A percentile compares a stretch with the other conserved stretches of the same genome.
Evolutionary conservation across 176 grass and related monocot species (phyloP).

Genomic region (Cymbopogon citratus): DNA sequence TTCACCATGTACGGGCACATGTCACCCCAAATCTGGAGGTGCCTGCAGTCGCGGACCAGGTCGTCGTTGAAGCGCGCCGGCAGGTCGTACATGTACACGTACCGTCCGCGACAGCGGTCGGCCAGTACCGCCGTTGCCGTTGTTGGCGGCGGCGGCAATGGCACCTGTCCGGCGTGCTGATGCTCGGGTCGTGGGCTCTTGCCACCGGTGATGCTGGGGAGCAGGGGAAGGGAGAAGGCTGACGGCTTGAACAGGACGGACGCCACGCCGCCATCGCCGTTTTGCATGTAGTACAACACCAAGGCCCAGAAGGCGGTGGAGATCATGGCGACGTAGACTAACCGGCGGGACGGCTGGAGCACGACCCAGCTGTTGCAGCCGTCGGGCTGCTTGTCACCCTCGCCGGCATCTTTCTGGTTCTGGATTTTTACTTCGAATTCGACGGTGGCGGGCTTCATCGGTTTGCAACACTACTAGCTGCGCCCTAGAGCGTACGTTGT

Average conservation of each 20-base stretch:
- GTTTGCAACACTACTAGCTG: neutral
- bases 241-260: constrained; percentile 11
- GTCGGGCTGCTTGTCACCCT: neutral
- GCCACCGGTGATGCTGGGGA: neutral
- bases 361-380: neutral
- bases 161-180: neutral
- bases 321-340: neutral
- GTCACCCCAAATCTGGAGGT: constrained; percentile 12
- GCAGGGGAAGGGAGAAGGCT: neutral
- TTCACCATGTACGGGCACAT: constrained; percentile 44
- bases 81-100: constrained; percentile 65
- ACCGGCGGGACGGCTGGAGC: constrained; percentile 19
- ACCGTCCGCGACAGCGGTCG: constrained; percentile 37
- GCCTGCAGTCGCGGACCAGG: constrained; percentile 31
- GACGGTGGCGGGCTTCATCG: neutral
- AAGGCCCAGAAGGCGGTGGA: constrained; percentile 16
- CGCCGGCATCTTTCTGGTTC: neutral
- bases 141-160: neutral
- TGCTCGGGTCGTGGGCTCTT: neutral
- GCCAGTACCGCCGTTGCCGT: too few species aligned
- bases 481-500: neutral
- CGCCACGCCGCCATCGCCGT: neutral
- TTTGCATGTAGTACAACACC: neutral
- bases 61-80: constrained; percentile 63
- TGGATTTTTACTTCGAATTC: neutral